Conservation (phyloP, 768 basidiomycete species). For the Leccinum variicolor region DNA sequence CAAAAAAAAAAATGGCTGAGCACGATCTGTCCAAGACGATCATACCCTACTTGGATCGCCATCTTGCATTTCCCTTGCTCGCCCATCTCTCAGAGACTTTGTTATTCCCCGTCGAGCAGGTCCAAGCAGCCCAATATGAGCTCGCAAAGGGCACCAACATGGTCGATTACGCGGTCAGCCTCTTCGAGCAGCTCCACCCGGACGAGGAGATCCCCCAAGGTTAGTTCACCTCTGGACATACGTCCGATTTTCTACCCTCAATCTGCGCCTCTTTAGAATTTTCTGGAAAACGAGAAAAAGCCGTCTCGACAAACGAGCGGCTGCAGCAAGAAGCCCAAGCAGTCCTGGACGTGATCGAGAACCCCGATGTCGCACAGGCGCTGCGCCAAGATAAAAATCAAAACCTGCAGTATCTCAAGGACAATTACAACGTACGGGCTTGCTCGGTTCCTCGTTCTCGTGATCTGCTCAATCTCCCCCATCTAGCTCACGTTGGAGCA, state of each 20-base stretch:
- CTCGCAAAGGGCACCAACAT: slow-evolving; percentile 97
- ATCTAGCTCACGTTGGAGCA: slow-evolving; percentile 89
- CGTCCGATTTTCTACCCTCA: background rate
- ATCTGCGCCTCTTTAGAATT: slow-evolving; percentile 56
- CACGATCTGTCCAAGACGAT: slow-evolving; percentile 89
- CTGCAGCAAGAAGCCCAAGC: slow-evolving; percentile 89
- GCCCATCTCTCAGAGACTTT: slow-evolving; percentile 77
- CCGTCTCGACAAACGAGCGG: slow-evolving; percentile 78
- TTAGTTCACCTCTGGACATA: slow-evolving; percentile 30
- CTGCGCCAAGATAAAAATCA: slow-evolving; percentile 96
- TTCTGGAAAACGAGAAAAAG: slow-evolving; percentile 74
- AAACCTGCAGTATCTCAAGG: slow-evolving; percentile 91
- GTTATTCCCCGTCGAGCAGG: slow-evolving; percentile 74
- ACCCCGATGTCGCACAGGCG: slow-evolving; percentile 92
- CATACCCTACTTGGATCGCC: slow-evolving; percentile 90
- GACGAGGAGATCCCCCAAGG: slow-evolving; percentile 68
- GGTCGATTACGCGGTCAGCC: slow-evolving; percentile 86
- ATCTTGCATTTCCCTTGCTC: slow-evolving; percentile 90
- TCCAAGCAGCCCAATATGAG: slow-evolving; percentile 93
- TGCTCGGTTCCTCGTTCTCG: background rate
- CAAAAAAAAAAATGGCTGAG: slow-evolving; percentile 61
- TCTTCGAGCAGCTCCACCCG: slow-evolving; percentile 78
- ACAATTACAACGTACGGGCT: slow-evolving; percentile 76
- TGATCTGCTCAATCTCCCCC: slow-evolving; percentile 3
- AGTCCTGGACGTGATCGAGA: slow-evolving; percentile 94